phyloP scores from a whole-genome alignment of 768 basidiomycete species.

The Baorangia bicolor region DNA sequence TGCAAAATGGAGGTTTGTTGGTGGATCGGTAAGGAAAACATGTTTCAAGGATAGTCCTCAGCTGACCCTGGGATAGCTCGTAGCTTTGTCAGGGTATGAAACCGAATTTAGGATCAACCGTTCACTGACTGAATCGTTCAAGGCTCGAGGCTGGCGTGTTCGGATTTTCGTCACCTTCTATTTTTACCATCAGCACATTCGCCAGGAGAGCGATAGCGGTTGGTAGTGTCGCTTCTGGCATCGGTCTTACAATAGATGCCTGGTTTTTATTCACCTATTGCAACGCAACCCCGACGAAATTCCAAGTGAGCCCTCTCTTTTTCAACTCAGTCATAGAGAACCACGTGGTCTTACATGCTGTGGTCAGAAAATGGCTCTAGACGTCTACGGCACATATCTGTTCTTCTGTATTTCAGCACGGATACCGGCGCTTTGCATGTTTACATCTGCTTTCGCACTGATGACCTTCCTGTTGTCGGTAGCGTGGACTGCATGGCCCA shows the following conservation, averaged over 20 bases:
- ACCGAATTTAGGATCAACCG: background rate
- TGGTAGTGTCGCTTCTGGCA: constrained; percentile 56
- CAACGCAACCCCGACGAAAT: too few species aligned
- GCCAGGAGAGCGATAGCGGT: constrained; percentile 54
- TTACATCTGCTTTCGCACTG: constrained; percentile 51
- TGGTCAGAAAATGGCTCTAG: too few species aligned
- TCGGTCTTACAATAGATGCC: constrained; percentile 62
- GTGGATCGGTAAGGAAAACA: too few species aligned
- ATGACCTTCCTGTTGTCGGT: too few species aligned
- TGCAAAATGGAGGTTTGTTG: constrained; percentile 64
- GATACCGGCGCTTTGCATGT: too few species aligned
- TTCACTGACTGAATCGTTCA: too few species aligned
- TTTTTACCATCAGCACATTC: constrained; percentile 48
- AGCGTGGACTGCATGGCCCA: constrained; percentile 64
- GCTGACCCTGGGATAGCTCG: too few species aligned
- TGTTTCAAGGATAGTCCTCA: too few species aligned
- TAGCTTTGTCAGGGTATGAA: constrained; percentile 55
- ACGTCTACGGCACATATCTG: constrained; percentile 58
- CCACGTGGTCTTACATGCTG: background rate
- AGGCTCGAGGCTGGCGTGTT: constrained; percentile 58
- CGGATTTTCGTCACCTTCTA: constrained; percentile 50
- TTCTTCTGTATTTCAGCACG: too few species aligned
- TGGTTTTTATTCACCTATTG: too few species aligned
- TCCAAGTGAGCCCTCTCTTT: too few species aligned
- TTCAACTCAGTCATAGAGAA: background rate